Evolutionary conservation across 768 basidiomycete genomes (phyloP), one percentile per base, ranked within the genome.

Genomic region (Termitomyces sp.): DNA sequence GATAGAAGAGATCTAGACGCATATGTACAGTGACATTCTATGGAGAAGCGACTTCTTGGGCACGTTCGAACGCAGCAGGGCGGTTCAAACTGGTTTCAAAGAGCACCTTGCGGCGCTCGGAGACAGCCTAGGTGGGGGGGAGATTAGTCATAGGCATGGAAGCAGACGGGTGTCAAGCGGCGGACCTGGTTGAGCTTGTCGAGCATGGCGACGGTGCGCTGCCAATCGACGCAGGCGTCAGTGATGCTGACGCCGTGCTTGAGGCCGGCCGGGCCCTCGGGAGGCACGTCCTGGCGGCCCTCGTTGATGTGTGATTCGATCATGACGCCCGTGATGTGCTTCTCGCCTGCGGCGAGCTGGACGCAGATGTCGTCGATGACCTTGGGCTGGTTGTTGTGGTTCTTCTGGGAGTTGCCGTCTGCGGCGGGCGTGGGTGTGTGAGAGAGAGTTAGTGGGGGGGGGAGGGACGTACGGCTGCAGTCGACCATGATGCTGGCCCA

Each of bases 341-440:
- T 77, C 60, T 84, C 76, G 28, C 92, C 92, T 7, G 81, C 80
- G 6, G 70, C 73, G 54, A 98, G 82, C 73, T 98, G 96, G 3
- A 71, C 73, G 71, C 85, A 86, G 66, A 93, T 81, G 70, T 81
- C 73, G 62, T 83, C 80, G 56, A 92, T 67, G 44, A 93, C 92
- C 63, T 85, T 84, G 18, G 94, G 86, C 72, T 97, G 95, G 73
- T 95, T 96, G 67, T 83, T 82, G 77, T 96, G 90, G 73, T 97
- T 87, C 77, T 98, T 98, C 59, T 86, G 85, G 36, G 94, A 97
- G 79, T 99, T 99, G 31, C 96, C 96, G 67, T 98, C 94, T 88
- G 56, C 20, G n/a, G 36, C 45, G 24, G 36, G 47, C n/a, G 29
- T 29, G 16, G 0, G 41, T 13, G 41, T 34, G 29, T 39, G 42